Evolutionary conservation across 1,284 basidiomycete genomes (phyloP).

Genomic region (Peniophora sp.): DNA sequence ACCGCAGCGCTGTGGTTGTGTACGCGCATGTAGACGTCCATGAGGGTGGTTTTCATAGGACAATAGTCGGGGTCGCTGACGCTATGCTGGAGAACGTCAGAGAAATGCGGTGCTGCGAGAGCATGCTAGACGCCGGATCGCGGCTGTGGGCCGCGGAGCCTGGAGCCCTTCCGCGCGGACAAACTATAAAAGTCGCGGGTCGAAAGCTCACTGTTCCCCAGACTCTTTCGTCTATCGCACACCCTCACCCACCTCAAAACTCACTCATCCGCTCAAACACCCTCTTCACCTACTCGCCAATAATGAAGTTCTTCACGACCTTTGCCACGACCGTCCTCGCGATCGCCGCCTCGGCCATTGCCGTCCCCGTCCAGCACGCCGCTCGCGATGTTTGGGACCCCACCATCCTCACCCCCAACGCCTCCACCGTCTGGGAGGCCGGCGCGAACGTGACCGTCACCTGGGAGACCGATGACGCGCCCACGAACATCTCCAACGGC

Average conservation of each 20-base stretch:
- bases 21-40: too few species aligned
- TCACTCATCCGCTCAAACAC: neutral
- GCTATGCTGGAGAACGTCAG: too few species aligned
- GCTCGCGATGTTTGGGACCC: slow-evolving; percentile 19
- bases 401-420: slow-evolving; percentile 15
- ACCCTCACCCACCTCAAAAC: neutral
- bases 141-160: too few species aligned
- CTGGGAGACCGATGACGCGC: slow-evolving; percentile 18
- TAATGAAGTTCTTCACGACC: slow-evolving; percentile 7
- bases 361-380: slow-evolving; percentile 9
- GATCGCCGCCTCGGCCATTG: slow-evolving; percentile 11
- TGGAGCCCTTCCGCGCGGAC: too few species aligned
- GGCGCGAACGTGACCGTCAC: slow-evolving; percentile 19
- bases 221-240: neutral
- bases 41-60: too few species aligned
- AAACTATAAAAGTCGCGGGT: neutral
- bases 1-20: too few species aligned
- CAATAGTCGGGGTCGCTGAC: too few species aligned
- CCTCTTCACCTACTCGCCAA: neutral
- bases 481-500: slow-evolving; percentile 17
- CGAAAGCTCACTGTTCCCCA: neutral
- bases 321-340: slow-evolving; percentile 4
- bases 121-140: too few species aligned
- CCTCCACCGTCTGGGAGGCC: slow-evolving; percentile 17
- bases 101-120: too few species aligned